phyloP scores from a whole-genome alignment of 352 stramenopile species.

The Pythium plurisporium region DNA sequence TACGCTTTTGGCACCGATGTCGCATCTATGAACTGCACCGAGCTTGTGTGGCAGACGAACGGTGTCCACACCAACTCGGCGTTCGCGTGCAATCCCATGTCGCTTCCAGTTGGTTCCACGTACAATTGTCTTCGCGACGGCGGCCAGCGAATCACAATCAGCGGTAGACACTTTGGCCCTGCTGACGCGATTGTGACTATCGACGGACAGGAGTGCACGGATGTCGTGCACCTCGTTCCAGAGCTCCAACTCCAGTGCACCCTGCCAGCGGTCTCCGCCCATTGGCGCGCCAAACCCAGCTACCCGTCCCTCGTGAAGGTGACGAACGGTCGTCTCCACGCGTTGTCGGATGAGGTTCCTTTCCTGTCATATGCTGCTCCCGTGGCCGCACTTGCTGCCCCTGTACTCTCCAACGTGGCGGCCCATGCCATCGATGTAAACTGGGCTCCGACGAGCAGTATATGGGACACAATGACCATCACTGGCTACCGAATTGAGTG shows the following conservation, averaged over 20 bases:
- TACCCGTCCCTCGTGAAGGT: conserved; percentile 62
- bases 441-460: conserved; percentile 54
- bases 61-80: conserved; percentile 34
- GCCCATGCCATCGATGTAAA: conserved; percentile 73
- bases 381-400: conserved; percentile 26
- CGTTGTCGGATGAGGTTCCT: conserved; percentile 48
- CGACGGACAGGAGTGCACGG: conserved; percentile 57
- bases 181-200: conserved; percentile 68
- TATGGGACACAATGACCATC: conserved; percentile 75
- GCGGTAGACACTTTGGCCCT: conserved; percentile 69
- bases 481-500: conserved; percentile 80
- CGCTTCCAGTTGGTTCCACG: conserved; percentile 48
- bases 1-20: conserved; percentile 23
- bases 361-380: conserved; percentile 66
- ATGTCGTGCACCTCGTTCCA: conserved; percentile 48
- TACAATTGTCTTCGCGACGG: conserved; percentile 68
- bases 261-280: conserved; percentile 40
- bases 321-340: conserved; percentile 50
- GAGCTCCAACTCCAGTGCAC: conserved; percentile 74
- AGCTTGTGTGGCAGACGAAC: conserved; percentile 39
- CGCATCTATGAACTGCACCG: conserved; percentile 43
- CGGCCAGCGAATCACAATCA: conserved; percentile 52
- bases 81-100: conserved; percentile 42
- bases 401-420: conserved; percentile 73
- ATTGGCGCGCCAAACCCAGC: conserved; percentile 28